Evolutionary conservation across 2,329 filamentous ascomycete genomes (phyloP).

Genomic region (Elsinoe arachidis): DNA sequence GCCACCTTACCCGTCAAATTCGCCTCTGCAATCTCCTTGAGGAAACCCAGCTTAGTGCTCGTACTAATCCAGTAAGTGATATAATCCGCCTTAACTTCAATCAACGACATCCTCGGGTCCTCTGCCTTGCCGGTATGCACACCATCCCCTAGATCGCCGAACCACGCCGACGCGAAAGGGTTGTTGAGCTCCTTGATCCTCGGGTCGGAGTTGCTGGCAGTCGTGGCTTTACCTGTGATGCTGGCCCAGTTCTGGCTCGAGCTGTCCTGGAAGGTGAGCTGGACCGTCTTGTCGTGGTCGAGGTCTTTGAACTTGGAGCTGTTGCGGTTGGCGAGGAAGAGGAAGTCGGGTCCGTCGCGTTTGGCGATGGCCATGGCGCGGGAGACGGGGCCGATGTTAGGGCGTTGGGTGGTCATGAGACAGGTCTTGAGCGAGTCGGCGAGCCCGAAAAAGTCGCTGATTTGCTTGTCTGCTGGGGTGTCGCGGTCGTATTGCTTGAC

Average conservation of each 20-base stretch:
- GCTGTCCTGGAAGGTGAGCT: constrained; percentile 40
- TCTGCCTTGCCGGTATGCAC: constrained; percentile 38
- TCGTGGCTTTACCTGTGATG: constrained; percentile 36
- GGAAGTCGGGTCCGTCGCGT: constrained; percentile 46
- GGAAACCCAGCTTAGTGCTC: constrained; percentile 23
- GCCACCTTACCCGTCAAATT: constrained; percentile 27
- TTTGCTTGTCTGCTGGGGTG: constrained; percentile 37
- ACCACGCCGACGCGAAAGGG: constrained; percentile 37
- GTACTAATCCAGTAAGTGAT: constrained; percentile 29
- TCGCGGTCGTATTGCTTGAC: constrained; percentile 41
- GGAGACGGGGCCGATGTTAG: constrained; percentile 36
- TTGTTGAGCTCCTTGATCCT: constrained; percentile 42
- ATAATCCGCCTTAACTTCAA: constrained; percentile 31
- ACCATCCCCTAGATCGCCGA: constrained; percentile 43
- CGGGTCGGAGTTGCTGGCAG: constrained; percentile 36
- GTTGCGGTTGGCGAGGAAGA: constrained; percentile 43
- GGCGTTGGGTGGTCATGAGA: constrained; percentile 35
- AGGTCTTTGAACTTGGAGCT: constrained; percentile 41
- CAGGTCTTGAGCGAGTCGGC: constrained; percentile 39
- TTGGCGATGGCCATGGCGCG: constrained; percentile 46
- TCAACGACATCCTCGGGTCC: constrained; percentile 40
- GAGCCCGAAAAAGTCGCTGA: constrained; percentile 40
- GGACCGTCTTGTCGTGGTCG: constrained; percentile 29
- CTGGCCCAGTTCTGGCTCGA: constrained; percentile 41
- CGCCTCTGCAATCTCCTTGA: constrained; percentile 26